A percentile compares a stretch with the other conserved stretches of the same genome.
Evolutionary conservation across 164 flowering plant genomes (phyloP).

Genomic region (Paratinospora sagittata): DNA sequence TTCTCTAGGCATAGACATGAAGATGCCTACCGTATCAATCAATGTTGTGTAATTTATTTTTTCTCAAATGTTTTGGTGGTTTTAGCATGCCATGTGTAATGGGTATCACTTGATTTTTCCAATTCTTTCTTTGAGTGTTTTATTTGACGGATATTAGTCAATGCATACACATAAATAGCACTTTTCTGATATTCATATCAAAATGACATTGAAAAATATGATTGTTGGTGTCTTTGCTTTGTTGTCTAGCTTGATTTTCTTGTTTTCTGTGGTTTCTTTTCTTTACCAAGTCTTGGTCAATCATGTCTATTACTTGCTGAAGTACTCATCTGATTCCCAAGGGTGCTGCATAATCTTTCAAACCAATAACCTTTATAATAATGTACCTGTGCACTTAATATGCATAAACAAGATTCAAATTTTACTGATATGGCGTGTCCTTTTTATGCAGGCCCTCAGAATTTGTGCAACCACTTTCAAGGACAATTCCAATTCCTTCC

Average conservation of each 20-base stretch:
- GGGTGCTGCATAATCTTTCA: too few relatives aligned
- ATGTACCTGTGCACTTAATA: not conserved
- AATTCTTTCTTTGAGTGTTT: not conserved
- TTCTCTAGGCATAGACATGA: not conserved
- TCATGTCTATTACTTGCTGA: too few relatives aligned
- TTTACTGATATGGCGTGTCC: not conserved
- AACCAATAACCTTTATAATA: too few relatives aligned
- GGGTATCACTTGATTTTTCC: too few relatives aligned
- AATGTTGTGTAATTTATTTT: not conserved
- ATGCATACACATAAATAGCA: not conserved
- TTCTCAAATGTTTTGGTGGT: not conserved
- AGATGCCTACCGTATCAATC: not conserved
- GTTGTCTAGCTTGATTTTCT: not conserved
- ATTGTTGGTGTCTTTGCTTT: not conserved
- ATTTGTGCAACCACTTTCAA: constrained; percentile 63
- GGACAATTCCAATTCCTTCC: constrained; percentile 49
- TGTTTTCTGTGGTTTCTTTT: not conserved
- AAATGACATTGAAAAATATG: not conserved
- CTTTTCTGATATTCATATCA: not conserved
- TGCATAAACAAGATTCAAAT: not conserved
- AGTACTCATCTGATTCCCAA: too few relatives aligned
- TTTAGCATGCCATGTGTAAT: not conserved
- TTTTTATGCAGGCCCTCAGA: constrained; percentile 49
- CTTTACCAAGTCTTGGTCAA: too few relatives aligned
- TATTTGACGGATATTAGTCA: not conserved